phyloP scores from a whole-genome alignment of 106 monocot species.

The Iris macrosiphon region DNA sequence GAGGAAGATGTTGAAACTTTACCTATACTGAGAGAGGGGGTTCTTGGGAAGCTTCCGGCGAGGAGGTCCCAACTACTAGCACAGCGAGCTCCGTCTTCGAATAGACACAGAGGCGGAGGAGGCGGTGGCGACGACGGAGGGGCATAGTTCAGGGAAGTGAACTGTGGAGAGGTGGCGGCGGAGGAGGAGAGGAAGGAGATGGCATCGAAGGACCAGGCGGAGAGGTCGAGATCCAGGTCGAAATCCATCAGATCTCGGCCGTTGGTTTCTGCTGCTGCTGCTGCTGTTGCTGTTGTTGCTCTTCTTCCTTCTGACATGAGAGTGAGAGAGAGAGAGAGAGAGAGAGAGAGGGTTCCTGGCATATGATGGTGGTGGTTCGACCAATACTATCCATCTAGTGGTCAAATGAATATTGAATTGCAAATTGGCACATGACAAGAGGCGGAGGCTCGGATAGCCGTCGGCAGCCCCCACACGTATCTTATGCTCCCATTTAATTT shows the following conservation, averaged over 20 bases:
- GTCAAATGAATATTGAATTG: too few relatives aligned
- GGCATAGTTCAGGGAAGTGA: too few relatives aligned
- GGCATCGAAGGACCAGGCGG: constrained; percentile 21
- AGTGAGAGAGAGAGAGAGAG: neutral
- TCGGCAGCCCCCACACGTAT: too few relatives aligned
- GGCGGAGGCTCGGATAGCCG: too few relatives aligned
- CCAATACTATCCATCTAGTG: too few relatives aligned
- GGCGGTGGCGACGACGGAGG: constrained; percentile 3
- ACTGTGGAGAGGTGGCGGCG: too few relatives aligned
- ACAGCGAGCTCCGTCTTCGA: constrained; percentile 17
- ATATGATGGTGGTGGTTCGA: too few relatives aligned
- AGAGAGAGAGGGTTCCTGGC: neutral
- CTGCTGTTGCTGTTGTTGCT: neutral
- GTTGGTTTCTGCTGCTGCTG: neutral
- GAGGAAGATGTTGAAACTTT: neutral
- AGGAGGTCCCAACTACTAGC: neutral
- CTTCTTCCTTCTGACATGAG: constrained; percentile 6
- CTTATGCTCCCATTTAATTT: too few relatives aligned
- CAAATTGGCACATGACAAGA: too few relatives aligned
- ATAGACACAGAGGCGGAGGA: constrained; percentile 36
- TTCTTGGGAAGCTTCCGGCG: neutral
- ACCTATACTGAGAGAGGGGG: neutral
- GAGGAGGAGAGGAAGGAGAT: constrained; percentile 10
- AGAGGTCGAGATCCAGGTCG: constrained; percentile 13
- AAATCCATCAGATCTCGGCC: constrained; percentile 15